Base-by-base conservation (phyloP, 2,329 filamentous ascomycete genomes). In the Coniochaeta sp. region DNA sequence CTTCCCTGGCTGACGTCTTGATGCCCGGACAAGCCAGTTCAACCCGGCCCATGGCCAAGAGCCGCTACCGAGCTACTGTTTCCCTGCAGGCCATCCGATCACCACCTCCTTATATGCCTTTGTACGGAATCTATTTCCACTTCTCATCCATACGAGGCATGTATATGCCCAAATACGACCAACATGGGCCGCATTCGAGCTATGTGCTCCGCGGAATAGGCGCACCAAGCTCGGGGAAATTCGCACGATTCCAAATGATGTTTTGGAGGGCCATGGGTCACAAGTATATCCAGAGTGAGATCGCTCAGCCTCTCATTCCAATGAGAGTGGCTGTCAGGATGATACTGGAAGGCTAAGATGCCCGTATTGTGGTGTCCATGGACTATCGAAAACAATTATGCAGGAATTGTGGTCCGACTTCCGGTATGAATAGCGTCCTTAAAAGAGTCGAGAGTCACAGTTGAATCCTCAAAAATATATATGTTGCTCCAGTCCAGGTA, bases 341-440 rank as follows among this genome's bases (percentile, higher is more conserved):
- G 50, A 31, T 70, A 71, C 44, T 70, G 68, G 33, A 70, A 71
- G 4, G 66, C 67, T 3, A 64, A 69, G 12, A 50, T 44, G 9
- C 17, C 66, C 66, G 24, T 67, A 67, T 19, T 28, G 55, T 8
- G 66, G 65, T 1, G 66, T 71, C 63, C 64, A 69, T 0, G 66
- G 66, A 33, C 65, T 64, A 14, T 68, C 68, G 38, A 64, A 68
- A 12, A 69, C 55, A 1, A 58, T 60, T n/a, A 69, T 4, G 2
- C 19, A 31, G 28, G 28, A 31, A n/a, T n/a, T 31, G 28, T 31
- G 9, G 28, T 5, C 28, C 28, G 5, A 5, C 28, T 31, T 31
- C 28, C 28, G 28, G 28, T 31, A 31, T 31, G 28, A 5, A 31
- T 5, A 9, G 5, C 28, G 28, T 31, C 28, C 16, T 38, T 17